Base-by-base conservation (phyloP, 352 stramenopile species). In the Elongisporangium anandrum region DNA sequence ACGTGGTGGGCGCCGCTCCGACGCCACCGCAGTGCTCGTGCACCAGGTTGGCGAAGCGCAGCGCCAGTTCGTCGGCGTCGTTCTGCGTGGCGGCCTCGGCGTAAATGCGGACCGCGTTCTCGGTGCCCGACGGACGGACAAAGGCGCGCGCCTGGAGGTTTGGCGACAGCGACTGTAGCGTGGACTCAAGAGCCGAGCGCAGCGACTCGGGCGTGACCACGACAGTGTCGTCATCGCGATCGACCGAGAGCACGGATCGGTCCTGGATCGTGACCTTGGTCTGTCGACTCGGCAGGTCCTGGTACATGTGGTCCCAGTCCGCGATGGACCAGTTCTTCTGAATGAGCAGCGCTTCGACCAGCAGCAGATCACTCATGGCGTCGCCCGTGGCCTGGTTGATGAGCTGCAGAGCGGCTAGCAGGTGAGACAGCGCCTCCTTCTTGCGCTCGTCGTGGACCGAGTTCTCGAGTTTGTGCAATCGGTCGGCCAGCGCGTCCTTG, bases 51-150 rank as follows among this genome's bases (percentile, higher is more conserved):
- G 87, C 88, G 34, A 96, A 90, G 62, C 88, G 76, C 17, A 88
- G 77, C 50, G 94, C 94, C 38, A 98, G 77, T 41, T 79, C 79
- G 65, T 99, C 94, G 0, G 95, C 96, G 57, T 90, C 79, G 19
- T 79, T 75, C 68, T 97, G 85, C 20, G 87, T 97, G 61, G 85
- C 72, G 19, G 96, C 96, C 74, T 99, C 97, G 24, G 97, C 97
- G 81, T 99, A 99, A 39, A 99, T 90, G 47, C 97, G 94, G 34
- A 99, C 97, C 9, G 96, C 96, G 69, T 99, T 92, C 72, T 99
- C 97, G 0, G 97, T 99, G 22, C 97, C 97, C 59, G 94, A 99
- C 24, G 97, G 94, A 45, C 97, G 85, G 20, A 99, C 89, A 71
- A 99, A 99, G 24, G 74, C 85, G 21, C 85, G 85, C 20, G 72